Conservation (phyloP, 495 filamentous ascomycete species). For the Thozetella sp. region DNA sequence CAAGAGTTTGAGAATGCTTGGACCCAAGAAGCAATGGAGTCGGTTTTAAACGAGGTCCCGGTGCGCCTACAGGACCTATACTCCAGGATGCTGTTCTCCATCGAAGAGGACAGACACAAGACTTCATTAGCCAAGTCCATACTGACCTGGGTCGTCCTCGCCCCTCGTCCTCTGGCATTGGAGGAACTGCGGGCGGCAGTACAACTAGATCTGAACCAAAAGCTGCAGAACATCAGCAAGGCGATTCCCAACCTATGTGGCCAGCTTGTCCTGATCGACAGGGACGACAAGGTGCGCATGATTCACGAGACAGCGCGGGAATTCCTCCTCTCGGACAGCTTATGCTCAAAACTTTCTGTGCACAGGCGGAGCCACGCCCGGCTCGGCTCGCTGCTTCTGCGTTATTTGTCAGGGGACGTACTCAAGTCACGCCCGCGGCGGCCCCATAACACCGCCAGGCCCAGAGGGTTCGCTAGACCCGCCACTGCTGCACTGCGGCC, state of each 20-base stretch:
- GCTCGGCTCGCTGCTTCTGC: constrained; percentile 16
- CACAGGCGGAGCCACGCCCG: constrained; percentile 17
- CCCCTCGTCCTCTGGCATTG: constrained; percentile 22
- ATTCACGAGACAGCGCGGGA: constrained; percentile 34
- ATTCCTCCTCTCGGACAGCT: constrained; percentile 21
- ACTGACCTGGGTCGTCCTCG: constrained; percentile 25
- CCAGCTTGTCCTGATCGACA: constrained; percentile 28
- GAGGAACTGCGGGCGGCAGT: constrained; percentile 23
- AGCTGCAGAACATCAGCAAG: constrained; percentile 19
- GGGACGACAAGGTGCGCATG: constrained; percentile 18
- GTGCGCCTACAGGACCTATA: constrained; percentile 23
- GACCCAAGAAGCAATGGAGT: constrained; percentile 26
- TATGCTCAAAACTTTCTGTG: constrained; percentile 12
- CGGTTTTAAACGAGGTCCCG: constrained; percentile 21
- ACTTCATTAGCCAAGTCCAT: constrained; percentile 19
- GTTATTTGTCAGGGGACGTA: constrained; percentile 15
- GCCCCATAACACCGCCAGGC: not conserved
- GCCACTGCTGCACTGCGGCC: not conserved
- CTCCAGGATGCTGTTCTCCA: constrained; percentile 18
- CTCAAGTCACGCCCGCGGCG: constrained; percentile 10
- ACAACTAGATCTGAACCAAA: constrained; percentile 26
- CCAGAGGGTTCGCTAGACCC: constrained; percentile 7
- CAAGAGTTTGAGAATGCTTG: constrained; percentile 24
- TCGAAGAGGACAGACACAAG: constrained; percentile 17
- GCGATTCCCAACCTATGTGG: constrained; percentile 25